Conservation (phyloP, 176 grass and related monocot species). For the Triticum monococcum region DNA sequence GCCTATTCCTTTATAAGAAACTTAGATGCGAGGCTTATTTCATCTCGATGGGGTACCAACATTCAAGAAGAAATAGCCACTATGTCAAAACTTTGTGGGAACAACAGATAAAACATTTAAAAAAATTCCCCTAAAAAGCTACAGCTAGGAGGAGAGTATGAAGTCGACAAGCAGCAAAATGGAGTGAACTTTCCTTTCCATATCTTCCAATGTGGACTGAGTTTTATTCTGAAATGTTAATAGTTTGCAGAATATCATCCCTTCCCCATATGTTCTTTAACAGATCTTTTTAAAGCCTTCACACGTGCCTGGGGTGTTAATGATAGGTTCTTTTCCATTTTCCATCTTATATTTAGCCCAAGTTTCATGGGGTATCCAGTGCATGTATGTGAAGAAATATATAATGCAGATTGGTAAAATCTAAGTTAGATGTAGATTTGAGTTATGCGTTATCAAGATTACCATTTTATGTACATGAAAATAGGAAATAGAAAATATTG, state of each 20-base stretch:
- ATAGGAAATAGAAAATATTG: background rate
- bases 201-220: background rate
- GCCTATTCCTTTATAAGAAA: background rate
- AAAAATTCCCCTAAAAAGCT: background rate
- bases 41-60: background rate
- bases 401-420: background rate
- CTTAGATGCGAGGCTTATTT: background rate
- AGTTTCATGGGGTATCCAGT: background rate
- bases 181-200: background rate
- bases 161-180: background rate
- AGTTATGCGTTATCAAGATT: background rate
- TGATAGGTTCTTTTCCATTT: background rate
- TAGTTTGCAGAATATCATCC: background rate
- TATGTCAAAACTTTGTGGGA: background rate
- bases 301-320: background rate
- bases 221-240: background rate
- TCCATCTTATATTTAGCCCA: background rate
- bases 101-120: background rate
- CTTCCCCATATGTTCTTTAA: background rate
- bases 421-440: slow-evolving; percentile 2
- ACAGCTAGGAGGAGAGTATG: background rate
- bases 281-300: background rate
- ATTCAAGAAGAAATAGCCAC: background rate
- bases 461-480: background rate
- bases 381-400: background rate